Base-by-base conservation (phyloP, 2,329 filamentous ascomycete genomes). In the Botrytis byssoidea region DNA sequence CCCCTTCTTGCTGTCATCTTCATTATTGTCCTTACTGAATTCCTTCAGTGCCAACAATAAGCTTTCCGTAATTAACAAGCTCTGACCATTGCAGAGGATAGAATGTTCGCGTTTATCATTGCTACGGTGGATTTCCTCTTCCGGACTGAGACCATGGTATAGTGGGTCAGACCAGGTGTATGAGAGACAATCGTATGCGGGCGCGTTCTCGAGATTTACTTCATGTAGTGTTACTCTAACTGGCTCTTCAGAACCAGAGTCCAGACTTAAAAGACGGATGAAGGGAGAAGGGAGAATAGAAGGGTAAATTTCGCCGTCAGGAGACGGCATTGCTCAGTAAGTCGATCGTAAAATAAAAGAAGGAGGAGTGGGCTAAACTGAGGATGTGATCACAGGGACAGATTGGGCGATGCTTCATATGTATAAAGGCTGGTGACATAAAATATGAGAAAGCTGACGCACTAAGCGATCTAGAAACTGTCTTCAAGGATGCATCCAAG, bases 101-200 rank as follows among this genome's bases (percentile, higher is more conserved):
- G 25, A 32, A 40, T 64, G 46, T 32, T 57, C 48, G 22, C 48
- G 44, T 25, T 60, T n/a, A 37, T 35, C 46, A 25, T 65, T 66
- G 18, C 22, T 64, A 20, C 29, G 42, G 25, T 57, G 46, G 10
- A 71, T 63, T 59, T 73, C 67, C 9, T 64, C 66, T 22, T 68
- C 51, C 22, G 35, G 48, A 7, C 42, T 59, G 37, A 73, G 67
- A 16, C 25, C 59, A 46, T 73, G 67, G 12, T 73, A 73, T 12
- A 73, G 51, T 35, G 73, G 73, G 32, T 74, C 73, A 1, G 29
- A 59, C 73, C 73, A 74, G 12, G 73, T 73, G 40, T 74, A 74
- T 40, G 73, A 74, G 32, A 74, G 73, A 42, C 67, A 71, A 48
- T 73, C 48, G 32, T 70, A 74, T 9, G 57, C 32, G 4, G 73